Percentiles rank a stretch among this genome's conserved stretches.
phyloP scores from a whole-genome alignment of 352 stramenopile genomes.

The Paralagenidium karlingii region DNA sequence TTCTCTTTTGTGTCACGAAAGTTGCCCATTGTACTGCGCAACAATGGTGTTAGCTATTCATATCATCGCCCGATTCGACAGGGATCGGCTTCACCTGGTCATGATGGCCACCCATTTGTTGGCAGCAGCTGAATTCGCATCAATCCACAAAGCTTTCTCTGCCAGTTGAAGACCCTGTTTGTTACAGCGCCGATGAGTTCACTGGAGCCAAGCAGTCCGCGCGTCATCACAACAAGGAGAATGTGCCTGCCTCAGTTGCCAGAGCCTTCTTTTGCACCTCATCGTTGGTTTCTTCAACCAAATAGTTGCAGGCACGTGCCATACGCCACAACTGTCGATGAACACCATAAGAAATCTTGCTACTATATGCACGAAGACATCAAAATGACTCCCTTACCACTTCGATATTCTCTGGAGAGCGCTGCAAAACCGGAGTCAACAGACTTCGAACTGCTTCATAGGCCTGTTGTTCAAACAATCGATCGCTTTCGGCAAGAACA shows the following conservation, averaged over 20 bases:
- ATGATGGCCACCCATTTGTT: slow-evolving; percentile 77
- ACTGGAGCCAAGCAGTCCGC: too few species aligned
- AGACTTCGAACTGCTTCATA: too few species aligned
- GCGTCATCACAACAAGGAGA: too few species aligned
- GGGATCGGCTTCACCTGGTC: slow-evolving; percentile 37
- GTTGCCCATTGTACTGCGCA: slow-evolving; percentile 29
- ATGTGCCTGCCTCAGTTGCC: slow-evolving; percentile 41
- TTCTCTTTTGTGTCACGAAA: slow-evolving; percentile 56
- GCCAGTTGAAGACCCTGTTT: slow-evolving; percentile 28
- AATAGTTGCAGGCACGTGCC: slow-evolving; percentile 41
- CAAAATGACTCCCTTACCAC: too few species aligned
- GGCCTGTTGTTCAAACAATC: too few species aligned
- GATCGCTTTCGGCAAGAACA: too few species aligned
- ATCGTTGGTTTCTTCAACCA: slow-evolving; percentile 25
- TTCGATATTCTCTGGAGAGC: slow-evolving; percentile 25
- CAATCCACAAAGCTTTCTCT: slow-evolving; percentile 30
- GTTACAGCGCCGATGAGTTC: too few species aligned
- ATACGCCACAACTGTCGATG: slow-evolving; percentile 43
- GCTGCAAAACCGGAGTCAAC: too few species aligned
- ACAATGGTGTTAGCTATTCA: not conserved
- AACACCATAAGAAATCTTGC: too few species aligned
- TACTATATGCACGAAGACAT: too few species aligned
- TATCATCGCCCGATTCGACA: too few species aligned
- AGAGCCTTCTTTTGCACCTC: slow-evolving; percentile 39
- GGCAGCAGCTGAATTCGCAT: slow-evolving; percentile 27